phyloP scores from a whole-genome alignment of 2,329 filamentous ascomycete genomes.

The Conoideocrella luteorostrata region DNA sequence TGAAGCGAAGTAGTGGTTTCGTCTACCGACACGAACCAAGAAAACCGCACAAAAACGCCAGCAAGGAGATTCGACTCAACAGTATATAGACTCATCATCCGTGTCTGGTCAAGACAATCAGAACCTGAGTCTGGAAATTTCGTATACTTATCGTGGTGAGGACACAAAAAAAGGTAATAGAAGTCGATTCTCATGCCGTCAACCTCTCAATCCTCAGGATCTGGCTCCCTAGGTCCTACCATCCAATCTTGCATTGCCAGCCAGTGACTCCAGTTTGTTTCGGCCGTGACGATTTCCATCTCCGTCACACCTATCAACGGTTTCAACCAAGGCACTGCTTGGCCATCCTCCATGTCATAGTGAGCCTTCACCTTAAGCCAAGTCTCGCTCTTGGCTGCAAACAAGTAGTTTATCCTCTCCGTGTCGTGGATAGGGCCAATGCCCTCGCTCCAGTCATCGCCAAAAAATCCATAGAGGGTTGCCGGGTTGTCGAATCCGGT shows the following conservation, averaged over 20 bases:
- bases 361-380: conserved; percentile 86
- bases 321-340: conserved; percentile 80
- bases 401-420: conserved; percentile 89
- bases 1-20: too few species aligned
- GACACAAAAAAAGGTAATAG: too few species aligned
- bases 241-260: conserved; percentile 98
- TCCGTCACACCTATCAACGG: conserved; percentile 72
- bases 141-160: too few species aligned
- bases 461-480: conserved; percentile 92
- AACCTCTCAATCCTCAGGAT: conserved; percentile 36
- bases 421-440: conserved; percentile 79
- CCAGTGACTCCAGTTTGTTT: conserved; percentile 89
- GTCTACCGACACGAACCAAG: too few species aligned
- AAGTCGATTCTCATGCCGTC: not conserved
- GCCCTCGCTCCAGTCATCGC: conserved; percentile 81
- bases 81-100: too few species aligned
- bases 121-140: too few species aligned
- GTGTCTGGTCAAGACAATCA: too few species aligned
- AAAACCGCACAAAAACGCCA: too few species aligned
- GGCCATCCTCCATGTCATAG: conserved; percentile 80
- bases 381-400: conserved; percentile 85
- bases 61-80: too few species aligned
- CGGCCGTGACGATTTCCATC: conserved; percentile 74
- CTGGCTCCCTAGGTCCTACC: conserved; percentile 80
- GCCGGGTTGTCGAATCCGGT: conserved; percentile 84